Conservation (phyloP, 2,329 filamentous ascomycete genomes). For the Fusarium robinianum region DNA sequence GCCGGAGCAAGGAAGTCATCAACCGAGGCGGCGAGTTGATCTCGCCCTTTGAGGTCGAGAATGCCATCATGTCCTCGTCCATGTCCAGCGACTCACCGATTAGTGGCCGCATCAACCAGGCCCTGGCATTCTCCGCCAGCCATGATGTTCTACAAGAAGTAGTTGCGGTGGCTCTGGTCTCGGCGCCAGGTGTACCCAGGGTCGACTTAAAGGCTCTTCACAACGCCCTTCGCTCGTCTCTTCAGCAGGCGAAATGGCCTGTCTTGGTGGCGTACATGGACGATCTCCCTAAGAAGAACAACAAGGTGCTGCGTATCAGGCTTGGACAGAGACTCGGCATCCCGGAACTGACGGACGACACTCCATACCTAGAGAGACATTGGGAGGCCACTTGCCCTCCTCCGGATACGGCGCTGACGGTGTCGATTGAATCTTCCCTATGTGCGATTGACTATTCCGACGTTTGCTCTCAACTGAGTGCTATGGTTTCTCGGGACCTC, state of each 20-base stretch:
- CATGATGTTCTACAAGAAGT: conserved; percentile 61
- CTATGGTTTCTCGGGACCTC: conserved; percentile 19
- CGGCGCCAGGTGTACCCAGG: conserved; percentile 47
- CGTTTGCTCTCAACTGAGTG: conserved; percentile 34
- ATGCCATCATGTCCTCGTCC: conserved; percentile 56
- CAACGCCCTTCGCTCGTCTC: conserved; percentile 48
- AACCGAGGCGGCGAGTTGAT: conserved; percentile 64
- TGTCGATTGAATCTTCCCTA: conserved; percentile 43
- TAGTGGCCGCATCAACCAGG: conserved; percentile 52
- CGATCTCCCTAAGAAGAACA: conserved; percentile 58
- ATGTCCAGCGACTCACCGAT: conserved; percentile 48
- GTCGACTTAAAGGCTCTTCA: conserved; percentile 56
- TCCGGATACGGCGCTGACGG: conserved; percentile 51
- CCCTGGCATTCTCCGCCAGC: conserved; percentile 57
- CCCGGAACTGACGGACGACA: conserved; percentile 50
- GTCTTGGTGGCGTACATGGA: conserved; percentile 59
- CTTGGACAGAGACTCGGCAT: conserved; percentile 54
- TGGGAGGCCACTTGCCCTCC: conserved; percentile 55
- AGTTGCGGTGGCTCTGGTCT: conserved; percentile 57
- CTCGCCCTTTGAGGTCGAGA: conserved; percentile 62
- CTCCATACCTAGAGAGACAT: conserved; percentile 50
- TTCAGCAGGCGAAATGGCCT: conserved; percentile 60
- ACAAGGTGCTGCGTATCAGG: conserved; percentile 61
- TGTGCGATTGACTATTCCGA: conserved; percentile 42
- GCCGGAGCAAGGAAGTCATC: conserved; percentile 60